phyloP scores from a whole-genome alignment of 2,329 filamentous ascomycete genomes.

The Ophiocordyceps unilateralis region DNA sequence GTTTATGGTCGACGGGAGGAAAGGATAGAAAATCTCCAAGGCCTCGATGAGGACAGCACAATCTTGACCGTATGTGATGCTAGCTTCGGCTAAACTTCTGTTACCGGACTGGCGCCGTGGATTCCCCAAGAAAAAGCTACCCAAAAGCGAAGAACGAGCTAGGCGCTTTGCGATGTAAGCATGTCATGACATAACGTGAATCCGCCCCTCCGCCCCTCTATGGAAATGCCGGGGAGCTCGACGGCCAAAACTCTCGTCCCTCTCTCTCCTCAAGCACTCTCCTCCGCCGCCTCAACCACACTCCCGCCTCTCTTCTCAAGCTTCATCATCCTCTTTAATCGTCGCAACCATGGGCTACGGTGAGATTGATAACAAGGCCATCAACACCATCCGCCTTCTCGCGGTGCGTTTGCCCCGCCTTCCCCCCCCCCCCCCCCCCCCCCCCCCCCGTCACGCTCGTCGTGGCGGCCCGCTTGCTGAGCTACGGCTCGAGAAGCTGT shows the following conservation, averaged over 20 bases:
- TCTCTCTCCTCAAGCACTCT: neutral
- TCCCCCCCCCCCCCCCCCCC: no score
- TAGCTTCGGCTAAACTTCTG: neutral
- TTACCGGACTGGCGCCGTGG: neutral
- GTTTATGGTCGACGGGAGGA: neutral
- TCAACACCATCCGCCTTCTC: slow-evolving; percentile 95
- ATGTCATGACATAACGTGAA: neutral
- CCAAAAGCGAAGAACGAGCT: neutral
- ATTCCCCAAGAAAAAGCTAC: neutral
- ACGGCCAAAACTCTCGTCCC: neutral
- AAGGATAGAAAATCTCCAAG: neutral
- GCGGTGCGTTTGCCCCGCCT: slow-evolving; percentile 53
- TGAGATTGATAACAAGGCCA: slow-evolving; percentile 74
- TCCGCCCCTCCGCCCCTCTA: no score
- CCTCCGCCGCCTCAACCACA: neutral
- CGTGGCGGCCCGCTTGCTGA: no score
- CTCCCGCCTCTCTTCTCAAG: slow-evolving; percentile 5
- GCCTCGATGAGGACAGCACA: no score
- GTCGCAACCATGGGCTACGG: slow-evolving; percentile 64
- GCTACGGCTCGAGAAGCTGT: neutral
- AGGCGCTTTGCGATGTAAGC: neutral
- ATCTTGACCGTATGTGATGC: neutral
- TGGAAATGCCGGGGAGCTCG: neutral
- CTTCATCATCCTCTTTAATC: slow-evolving; percentile 1
- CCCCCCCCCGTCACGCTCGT: no score